Evolutionary conservation across 1,284 basidiomycete species (phyloP).

Genomic region (Malassezia equina): DNA sequence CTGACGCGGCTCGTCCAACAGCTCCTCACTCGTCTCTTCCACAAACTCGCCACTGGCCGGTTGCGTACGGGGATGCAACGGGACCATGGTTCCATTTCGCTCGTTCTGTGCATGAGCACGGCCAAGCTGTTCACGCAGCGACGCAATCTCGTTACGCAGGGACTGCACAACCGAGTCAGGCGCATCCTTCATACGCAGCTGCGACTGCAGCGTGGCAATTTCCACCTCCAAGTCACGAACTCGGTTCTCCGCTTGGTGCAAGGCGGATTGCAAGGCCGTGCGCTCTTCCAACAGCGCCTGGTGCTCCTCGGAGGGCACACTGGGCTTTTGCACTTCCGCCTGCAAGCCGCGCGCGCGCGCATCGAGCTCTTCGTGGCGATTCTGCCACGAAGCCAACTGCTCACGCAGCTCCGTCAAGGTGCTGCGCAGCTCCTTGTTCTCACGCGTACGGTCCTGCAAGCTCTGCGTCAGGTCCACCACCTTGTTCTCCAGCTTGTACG

Average conservation of each 20-base stretch:
- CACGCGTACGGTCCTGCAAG: slow-evolving; percentile 80
- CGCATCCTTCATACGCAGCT: slow-evolving; percentile 57
- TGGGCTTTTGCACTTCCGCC: slow-evolving; percentile 61
- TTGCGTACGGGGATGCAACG: slow-evolving; percentile 3
- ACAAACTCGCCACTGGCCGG: background rate
- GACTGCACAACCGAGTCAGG: slow-evolving; percentile 54
- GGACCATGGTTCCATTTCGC: slow-evolving; percentile 43
- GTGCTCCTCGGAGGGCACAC: slow-evolving; percentile 63
- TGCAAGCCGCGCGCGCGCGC: slow-evolving; percentile 65
- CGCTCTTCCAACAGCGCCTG: slow-evolving; percentile 70
- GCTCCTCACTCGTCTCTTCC: background rate
- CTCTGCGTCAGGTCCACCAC: slow-evolving; percentile 95
- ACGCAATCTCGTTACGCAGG: slow-evolving; percentile 82
- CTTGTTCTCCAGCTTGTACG: slow-evolving; percentile 96
- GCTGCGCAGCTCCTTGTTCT: slow-evolving; percentile 72
- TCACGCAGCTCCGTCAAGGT: slow-evolving; percentile 70
- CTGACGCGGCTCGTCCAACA: slow-evolving; percentile 51
- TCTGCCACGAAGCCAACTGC: slow-evolving; percentile 72
- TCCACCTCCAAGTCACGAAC: slow-evolving; percentile 72
- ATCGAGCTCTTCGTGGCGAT: slow-evolving; percentile 82
- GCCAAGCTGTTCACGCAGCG: slow-evolving; percentile 85
- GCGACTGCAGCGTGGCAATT: slow-evolving; percentile 59
- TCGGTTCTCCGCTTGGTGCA: slow-evolving; percentile 67
- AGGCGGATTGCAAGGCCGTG: slow-evolving; percentile 66
- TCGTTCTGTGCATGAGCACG: slow-evolving; percentile 64